Percentiles rank a stretch among this genome's conserved stretches.
phyloP scores from a whole-genome alignment of 495 filamentous ascomycete genomes.

The Penicillium silybi region DNA sequence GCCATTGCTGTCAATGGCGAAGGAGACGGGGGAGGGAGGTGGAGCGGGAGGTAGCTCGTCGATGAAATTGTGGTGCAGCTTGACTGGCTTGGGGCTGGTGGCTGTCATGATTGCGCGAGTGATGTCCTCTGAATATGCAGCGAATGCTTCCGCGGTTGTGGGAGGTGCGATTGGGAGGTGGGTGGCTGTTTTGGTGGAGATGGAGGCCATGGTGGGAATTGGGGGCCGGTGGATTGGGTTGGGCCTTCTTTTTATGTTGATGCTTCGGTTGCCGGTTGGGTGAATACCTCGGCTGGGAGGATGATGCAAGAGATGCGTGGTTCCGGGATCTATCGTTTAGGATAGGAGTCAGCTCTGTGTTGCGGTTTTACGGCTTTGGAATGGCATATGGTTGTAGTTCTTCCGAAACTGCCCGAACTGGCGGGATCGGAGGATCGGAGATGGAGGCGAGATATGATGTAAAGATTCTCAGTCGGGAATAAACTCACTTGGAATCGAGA shows the following conservation, averaged over 20 bases:
- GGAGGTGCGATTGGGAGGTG: slow-evolving; percentile 20
- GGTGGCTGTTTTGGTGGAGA: slow-evolving; percentile 16
- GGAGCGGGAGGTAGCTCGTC: slow-evolving; percentile 41
- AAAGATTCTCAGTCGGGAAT: slow-evolving; percentile 1
- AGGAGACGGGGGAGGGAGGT: slow-evolving; percentile 46
- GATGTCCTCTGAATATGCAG: slow-evolving; percentile 40
- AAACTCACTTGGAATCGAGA: slow-evolving; percentile 13
- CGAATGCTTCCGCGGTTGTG: slow-evolving; percentile 18
- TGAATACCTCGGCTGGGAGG: neutral
- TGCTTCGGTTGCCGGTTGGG: neutral
- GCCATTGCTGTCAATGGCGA: slow-evolving; percentile 20
- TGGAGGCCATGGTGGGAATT: slow-evolving; percentile 20
- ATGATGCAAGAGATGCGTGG: neutral
- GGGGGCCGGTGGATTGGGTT: neutral
- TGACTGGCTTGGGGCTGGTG: slow-evolving; percentile 18
- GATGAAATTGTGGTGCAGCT: slow-evolving; percentile 27
- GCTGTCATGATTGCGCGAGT: slow-evolving; percentile 37
- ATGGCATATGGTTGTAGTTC: slow-evolving; percentile 4
- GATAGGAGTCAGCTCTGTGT: slow-evolving; percentile 2
- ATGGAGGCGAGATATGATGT: slow-evolving; percentile 11
- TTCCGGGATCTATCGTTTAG: neutral
- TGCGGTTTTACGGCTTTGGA: neutral
- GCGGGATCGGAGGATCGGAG: slow-evolving; percentile 11
- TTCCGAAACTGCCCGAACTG: slow-evolving; percentile 17
- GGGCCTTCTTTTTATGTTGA: neutral